A percentile compares a stretch with the other conserved stretches of the same genome.
Evolutionary conservation across 1,139 yeast species (phyloP).

Genomic region (Diutina mesorugosa): DNA sequence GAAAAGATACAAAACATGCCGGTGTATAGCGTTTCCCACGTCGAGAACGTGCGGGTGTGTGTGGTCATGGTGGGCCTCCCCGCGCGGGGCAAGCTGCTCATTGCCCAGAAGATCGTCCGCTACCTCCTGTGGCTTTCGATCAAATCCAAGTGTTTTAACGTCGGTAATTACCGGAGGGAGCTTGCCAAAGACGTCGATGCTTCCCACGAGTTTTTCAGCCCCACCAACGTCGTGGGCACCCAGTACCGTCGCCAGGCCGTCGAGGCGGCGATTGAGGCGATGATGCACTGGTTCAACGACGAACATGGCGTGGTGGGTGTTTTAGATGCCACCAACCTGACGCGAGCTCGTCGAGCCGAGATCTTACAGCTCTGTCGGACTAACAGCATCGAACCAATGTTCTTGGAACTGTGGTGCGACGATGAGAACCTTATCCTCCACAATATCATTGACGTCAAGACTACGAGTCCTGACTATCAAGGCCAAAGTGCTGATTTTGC

Average conservation of each 20-base stretch:
- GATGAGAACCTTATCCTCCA: conserved; percentile 66
- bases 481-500: conserved; percentile 64
- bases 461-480: conserved; percentile 79
- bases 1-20: conserved; percentile 31
- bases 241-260: conserved; percentile 59
- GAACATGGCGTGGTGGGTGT: conserved; percentile 85
- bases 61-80: conserved; percentile 56
- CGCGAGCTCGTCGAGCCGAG: conserved; percentile 56
- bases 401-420: conserved; percentile 85
- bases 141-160: conserved; percentile 78
- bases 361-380: conserved; percentile 51
- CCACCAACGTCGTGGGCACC: conserved; percentile 50
- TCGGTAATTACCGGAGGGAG: conserved; percentile 70
- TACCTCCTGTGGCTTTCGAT: conserved; percentile 88
- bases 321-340: conserved; percentile 78
- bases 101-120: conserved; percentile 74
- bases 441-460: conserved; percentile 75
- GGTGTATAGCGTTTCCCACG: conserved; percentile 62
- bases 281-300: conserved; percentile 76
- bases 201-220: conserved; percentile 70
- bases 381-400: conserved; percentile 74
- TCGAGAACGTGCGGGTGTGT: conserved; percentile 58
- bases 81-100: conserved; percentile 65
- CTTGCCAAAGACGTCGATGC: conserved; percentile 19
- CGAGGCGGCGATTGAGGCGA: conserved; percentile 60